Percentiles rank a stretch among this genome's conserved stretches.
These are phyloP conservation scores for Nicotiana paniculata DNA, from an alignment of 257 asterid species.

Conservation along the genomic window DNA sequence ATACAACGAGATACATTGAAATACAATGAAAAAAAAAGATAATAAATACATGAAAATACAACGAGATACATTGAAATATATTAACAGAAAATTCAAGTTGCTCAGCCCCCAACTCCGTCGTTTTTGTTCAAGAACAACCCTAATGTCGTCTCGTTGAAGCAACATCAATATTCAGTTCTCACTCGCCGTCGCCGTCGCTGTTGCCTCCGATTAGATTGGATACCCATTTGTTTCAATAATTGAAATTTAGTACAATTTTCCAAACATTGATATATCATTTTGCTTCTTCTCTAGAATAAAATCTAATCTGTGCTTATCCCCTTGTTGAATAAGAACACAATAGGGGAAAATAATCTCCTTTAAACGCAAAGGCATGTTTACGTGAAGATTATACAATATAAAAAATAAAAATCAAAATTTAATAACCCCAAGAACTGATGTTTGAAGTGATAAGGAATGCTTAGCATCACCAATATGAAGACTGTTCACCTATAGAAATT, in stretches of 20 bases:
- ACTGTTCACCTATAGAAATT: conserved; percentile 72
- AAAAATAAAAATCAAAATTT: conserved; percentile 4
- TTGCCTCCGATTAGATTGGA: background rate
- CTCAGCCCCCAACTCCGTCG: too few species aligned
- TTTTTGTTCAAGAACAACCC: too few species aligned
- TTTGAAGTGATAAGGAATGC: conserved; percentile 55
- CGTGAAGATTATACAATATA: background rate
- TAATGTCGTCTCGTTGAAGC: too few species aligned
- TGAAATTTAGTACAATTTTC: background rate
- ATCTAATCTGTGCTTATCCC: background rate
- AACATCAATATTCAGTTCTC: too few species aligned
- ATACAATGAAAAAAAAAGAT: too few species aligned
- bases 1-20: too few species aligned
- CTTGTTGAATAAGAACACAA: background rate
- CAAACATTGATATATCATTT: background rate
- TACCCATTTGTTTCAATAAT: background rate
- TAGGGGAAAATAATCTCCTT: background rate
- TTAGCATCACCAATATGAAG: conserved; percentile 51
- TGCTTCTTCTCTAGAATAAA: background rate
- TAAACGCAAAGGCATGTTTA: background rate
- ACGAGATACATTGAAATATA: too few species aligned
- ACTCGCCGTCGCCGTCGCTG: too few species aligned
- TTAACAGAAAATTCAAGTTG: too few species aligned
- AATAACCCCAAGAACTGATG: conserved; percentile 41
- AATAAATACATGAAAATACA: too few species aligned